These are phyloP conservation scores for Trametes coccinea DNA, from an alignment of 768 basidiomycete species.

Conservation along the genomic window DNA sequence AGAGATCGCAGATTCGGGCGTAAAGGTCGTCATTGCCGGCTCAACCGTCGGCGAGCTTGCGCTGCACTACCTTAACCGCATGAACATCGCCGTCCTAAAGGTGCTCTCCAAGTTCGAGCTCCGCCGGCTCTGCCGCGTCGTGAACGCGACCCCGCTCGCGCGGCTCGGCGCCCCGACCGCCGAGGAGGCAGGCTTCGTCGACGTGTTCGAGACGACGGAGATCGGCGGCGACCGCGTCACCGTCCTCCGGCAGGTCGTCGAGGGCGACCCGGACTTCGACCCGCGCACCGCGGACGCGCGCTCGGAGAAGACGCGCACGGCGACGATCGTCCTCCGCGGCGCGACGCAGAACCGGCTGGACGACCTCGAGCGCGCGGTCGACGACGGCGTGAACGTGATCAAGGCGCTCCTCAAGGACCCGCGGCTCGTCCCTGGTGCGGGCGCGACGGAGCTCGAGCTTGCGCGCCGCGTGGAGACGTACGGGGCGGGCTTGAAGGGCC, in stretches of 20 bases:
- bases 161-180: constrained; percentile 94
- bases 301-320: constrained; percentile 79
- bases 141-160: constrained; percentile 94
- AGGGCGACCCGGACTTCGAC: constrained; percentile 67
- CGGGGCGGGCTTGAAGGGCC: constrained; percentile 84
- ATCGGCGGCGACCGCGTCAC: constrained; percentile 98
- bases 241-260: constrained; percentile 81
- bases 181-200: constrained; percentile 93
- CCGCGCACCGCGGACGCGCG: constrained; percentile 33
- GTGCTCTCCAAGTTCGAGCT: constrained; percentile 98
- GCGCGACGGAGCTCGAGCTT: constrained; percentile 93
- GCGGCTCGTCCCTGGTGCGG: constrained; percentile 90
- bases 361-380: constrained; percentile 93
- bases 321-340: constrained; percentile 93
- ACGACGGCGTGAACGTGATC: constrained; percentile 96
- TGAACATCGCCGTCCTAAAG: constrained; percentile 93
- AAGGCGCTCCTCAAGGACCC: constrained; percentile 90
- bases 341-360: constrained; percentile 94
- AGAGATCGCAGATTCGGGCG: constrained; percentile 94
- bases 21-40: constrained; percentile 92
- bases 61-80: constrained; percentile 92
- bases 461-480: constrained; percentile 80
- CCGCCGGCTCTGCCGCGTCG: constrained; percentile 90
- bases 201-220: constrained; percentile 93
- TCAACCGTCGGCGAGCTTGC: constrained; percentile 94